Percentiles rank a stretch among this genome's conserved stretches.
Evolutionary conservation across 2,329 filamentous ascomycete genomes (phyloP).

Genomic region (Penicillium brasilianum): DNA sequence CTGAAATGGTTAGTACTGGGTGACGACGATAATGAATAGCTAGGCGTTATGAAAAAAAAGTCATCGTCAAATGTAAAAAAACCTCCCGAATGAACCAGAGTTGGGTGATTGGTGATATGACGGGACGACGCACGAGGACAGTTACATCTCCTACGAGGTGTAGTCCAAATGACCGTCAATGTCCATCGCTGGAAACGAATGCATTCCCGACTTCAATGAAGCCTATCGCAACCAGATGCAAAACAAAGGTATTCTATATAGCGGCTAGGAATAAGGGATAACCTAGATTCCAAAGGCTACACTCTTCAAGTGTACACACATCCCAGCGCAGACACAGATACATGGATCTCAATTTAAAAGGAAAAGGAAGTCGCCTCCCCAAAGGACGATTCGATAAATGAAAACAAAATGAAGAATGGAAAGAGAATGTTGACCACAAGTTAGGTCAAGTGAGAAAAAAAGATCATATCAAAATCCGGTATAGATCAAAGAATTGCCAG

Average conservation of each 20-base stretch:
- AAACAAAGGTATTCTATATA: slow-evolving; percentile 2
- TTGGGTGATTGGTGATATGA: neutral
- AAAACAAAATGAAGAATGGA: neutral
- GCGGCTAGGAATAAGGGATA: neutral
- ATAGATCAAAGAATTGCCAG: neutral
- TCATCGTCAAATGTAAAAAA: neutral
- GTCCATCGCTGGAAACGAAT: neutral
- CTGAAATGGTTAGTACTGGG: too few relatives aligned
- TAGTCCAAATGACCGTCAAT: neutral
- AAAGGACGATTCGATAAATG: neutral
- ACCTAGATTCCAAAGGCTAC: too few relatives aligned
- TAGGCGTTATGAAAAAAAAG: neutral
- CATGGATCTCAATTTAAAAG: neutral
- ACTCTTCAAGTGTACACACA: neutral
- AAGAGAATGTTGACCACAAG: neutral
- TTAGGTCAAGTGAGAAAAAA: neutral
- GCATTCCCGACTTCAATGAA: slow-evolving; percentile 2
- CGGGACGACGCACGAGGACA: neutral
- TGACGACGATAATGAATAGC: neutral
- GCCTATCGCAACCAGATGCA: neutral
- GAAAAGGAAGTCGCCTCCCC: neutral
- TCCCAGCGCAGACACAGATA: neutral
- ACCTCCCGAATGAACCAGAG: neutral
- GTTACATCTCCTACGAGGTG: neutral
- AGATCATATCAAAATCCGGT: neutral